These are phyloP conservation scores for Podospora australis DNA, from an alignment of 495 filamentous ascomycete species.

Conservation along the genomic window DNA sequence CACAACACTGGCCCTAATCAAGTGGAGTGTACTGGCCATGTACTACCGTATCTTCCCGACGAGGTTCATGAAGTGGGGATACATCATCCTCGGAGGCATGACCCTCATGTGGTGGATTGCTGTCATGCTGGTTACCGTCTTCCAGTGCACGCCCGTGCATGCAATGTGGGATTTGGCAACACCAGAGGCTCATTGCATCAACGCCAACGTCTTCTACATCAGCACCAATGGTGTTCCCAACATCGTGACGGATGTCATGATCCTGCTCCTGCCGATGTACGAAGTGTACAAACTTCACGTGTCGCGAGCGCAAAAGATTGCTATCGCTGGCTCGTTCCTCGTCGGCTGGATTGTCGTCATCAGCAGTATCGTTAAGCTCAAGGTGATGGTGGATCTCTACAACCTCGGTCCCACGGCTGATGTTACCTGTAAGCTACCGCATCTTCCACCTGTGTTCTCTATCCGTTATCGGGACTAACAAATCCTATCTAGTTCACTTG, in stretches of 20 bases:
- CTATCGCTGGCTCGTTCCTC: conserved; percentile 2
- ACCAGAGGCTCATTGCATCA: neutral
- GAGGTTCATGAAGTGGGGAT: conserved; percentile 6
- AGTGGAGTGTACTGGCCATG: conserved; percentile 9
- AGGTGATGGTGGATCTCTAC: neutral
- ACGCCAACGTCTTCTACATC: neutral
- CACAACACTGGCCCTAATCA: conserved; percentile 7
- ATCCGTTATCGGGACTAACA: too few species aligned
- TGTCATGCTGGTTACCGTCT: conserved; percentile 3
- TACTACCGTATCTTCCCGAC: conserved; percentile 12
- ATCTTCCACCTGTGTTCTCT: too few species aligned
- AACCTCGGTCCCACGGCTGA: neutral
- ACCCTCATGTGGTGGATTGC: neutral
- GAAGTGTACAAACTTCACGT: conserved; percentile 5
- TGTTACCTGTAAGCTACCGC: too few species aligned
- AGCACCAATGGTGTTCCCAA: conserved; percentile 6
- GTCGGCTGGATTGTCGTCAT: conserved; percentile 4
- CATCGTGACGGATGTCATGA: conserved; percentile 7
- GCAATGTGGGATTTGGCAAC: conserved; percentile 2
- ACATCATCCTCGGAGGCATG: neutral
- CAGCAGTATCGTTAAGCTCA: neutral
- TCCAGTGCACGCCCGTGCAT: conserved; percentile 7
- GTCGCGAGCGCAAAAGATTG: conserved; percentile 1
- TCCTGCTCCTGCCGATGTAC: conserved; percentile 3
- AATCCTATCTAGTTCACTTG: too few species aligned